Evolutionary conservation across 352 stramenopile genomes (phyloP).

Genomic region (Phytophthora fragariae): DNA sequence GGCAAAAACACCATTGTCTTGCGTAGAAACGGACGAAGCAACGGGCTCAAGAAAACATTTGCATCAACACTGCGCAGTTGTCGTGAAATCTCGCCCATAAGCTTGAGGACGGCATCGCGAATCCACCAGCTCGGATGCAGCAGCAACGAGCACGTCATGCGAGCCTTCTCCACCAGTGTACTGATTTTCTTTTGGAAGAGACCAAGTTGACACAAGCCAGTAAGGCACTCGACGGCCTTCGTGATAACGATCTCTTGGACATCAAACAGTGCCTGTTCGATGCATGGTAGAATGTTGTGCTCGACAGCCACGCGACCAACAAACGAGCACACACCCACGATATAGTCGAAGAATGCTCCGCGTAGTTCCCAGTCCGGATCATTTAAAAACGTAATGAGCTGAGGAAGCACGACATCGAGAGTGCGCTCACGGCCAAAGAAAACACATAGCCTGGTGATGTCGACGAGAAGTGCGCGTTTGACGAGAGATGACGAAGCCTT

Average conservation of each 20-base stretch:
- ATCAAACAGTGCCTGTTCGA: slow-evolving; percentile 97
- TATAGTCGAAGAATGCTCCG: slow-evolving; percentile 93
- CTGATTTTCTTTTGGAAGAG: slow-evolving; percentile 91
- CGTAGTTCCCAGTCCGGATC: slow-evolving; percentile 94
- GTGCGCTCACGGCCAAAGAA: slow-evolving; percentile 97
- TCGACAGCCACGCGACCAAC: slow-evolving; percentile 94
- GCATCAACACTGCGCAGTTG: slow-evolving; percentile 91
- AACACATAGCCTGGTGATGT: slow-evolving; percentile 96
- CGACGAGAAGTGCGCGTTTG: slow-evolving; percentile 94
- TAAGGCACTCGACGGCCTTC: slow-evolving; percentile 93
- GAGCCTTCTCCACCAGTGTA: slow-evolving; percentile 85
- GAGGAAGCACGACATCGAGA: slow-evolving; percentile 95
- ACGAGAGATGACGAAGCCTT: slow-evolving; percentile 93
- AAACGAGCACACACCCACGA: slow-evolving; percentile 95
- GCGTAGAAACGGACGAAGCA: slow-evolving; percentile 91
- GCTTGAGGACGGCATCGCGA: slow-evolving; percentile 80
- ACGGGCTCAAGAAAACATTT: slow-evolving; percentile 92
- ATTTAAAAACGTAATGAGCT: slow-evolving; percentile 98
- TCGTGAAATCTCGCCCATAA: slow-evolving; percentile 87
- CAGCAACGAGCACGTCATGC: slow-evolving; percentile 85
- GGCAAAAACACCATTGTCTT: slow-evolving; percentile 86
- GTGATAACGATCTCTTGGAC: slow-evolving; percentile 96
- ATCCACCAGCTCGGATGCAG: slow-evolving; percentile 92
- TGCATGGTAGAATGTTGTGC: slow-evolving; percentile 97
- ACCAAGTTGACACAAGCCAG: slow-evolving; percentile 90